Percentiles rank a stretch among this genome's conserved stretches.
phyloP scores from a whole-genome alignment of 257 asterid species.

The Coffea eugenioides region DNA sequence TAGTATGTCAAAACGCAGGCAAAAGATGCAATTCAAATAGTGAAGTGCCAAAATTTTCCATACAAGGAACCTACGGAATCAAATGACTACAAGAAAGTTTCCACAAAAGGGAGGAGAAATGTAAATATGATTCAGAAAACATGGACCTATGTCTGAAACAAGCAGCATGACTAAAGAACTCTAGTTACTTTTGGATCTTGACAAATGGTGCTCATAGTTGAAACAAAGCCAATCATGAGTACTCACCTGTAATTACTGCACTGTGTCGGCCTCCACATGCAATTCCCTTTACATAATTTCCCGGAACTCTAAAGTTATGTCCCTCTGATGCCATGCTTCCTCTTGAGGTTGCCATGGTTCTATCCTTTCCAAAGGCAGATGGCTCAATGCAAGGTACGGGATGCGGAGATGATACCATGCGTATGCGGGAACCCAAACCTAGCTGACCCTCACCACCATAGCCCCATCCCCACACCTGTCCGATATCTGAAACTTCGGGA shows the following conservation, averaged over 20 bases:
- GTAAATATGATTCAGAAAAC: not conserved
- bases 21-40: not conserved
- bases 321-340: constrained; percentile 59
- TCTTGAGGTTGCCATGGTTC: constrained; percentile 47
- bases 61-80: not conserved
- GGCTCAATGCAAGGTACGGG: constrained; percentile 84
- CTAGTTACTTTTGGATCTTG: not conserved
- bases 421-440: constrained; percentile 89
- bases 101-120: not conserved
- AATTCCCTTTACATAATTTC: constrained; percentile 73
- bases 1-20: not conserved
- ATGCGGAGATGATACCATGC: constrained; percentile 98
- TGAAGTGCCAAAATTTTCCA: not conserved
- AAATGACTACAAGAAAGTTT: not conserved
- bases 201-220: not conserved
- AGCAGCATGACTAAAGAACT: not conserved
- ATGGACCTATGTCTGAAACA: not conserved
- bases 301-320: constrained; percentile 69
- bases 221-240: not conserved
- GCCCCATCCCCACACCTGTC: constrained; percentile 99
- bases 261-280: constrained; percentile 99
- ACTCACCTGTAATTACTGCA: constrained; percentile 82
- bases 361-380: constrained; percentile 47
- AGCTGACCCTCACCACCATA: constrained; percentile 99
- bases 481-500: constrained; percentile 68